Percentiles rank a stretch among this genome's conserved stretches.
phyloP scores from a whole-genome alignment of 495 filamentous ascomycete genomes.

The Penicillium dipodomyicola region DNA sequence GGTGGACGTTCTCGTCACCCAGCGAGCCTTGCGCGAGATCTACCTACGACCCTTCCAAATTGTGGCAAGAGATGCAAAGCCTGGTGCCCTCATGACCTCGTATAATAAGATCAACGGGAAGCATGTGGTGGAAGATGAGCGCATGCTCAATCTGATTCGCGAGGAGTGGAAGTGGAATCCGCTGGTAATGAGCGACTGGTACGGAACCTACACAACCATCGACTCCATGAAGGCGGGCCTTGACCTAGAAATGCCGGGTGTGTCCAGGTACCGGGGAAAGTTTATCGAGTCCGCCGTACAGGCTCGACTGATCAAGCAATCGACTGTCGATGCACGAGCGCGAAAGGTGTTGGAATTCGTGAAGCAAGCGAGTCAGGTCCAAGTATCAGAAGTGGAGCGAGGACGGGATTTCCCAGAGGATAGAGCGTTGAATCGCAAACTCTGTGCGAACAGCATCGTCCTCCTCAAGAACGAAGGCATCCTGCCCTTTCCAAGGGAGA shows the following conservation, averaged over 20 bases:
- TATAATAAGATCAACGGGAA: slow-evolving; percentile 74
- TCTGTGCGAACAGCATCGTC: slow-evolving; percentile 64
- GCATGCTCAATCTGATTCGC: slow-evolving; percentile 58
- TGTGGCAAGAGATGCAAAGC: slow-evolving; percentile 57
- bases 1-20: slow-evolving; percentile 59
- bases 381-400: slow-evolving; percentile 50
- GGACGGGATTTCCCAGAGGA: slow-evolving; percentile 58
- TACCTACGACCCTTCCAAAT: slow-evolving; percentile 73
- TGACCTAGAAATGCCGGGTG: slow-evolving; percentile 71
- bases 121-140: slow-evolving; percentile 60
- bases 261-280: slow-evolving; percentile 51
- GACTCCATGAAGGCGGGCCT: slow-evolving; percentile 61
- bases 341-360: slow-evolving; percentile 58
- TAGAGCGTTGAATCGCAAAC: slow-evolving; percentile 55
- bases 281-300: slow-evolving; percentile 46
- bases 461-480: slow-evolving; percentile 72
- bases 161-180: slow-evolving; percentile 65
- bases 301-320: slow-evolving; percentile 56
- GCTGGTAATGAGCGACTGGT: slow-evolving; percentile 41
- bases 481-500: slow-evolving; percentile 57
- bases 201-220: slow-evolving; percentile 58
- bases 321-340: slow-evolving; percentile 53
- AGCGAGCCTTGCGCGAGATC: slow-evolving; percentile 68
- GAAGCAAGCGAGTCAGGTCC: slow-evolving; percentile 41
- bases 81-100: slow-evolving; percentile 67